Conservation (phyloP, 192 early-diverging fungal species). For the Haplosporangium gracile region DNA sequence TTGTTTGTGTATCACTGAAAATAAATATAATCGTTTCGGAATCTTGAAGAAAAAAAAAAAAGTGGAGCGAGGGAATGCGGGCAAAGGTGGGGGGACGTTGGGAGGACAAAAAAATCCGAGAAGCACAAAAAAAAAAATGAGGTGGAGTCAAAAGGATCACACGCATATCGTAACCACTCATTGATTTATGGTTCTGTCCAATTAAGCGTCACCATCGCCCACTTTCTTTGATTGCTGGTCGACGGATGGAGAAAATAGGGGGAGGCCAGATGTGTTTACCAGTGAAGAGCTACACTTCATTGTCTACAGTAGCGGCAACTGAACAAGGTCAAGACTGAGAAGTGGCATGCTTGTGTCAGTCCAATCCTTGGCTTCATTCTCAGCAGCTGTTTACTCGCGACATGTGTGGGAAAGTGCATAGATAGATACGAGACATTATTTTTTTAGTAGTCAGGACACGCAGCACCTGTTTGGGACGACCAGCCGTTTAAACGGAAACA, state of each 20-base stretch:
- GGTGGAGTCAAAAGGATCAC: neutral
- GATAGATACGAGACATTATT: neutral
- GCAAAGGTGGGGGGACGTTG: neutral
- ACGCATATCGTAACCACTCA: neutral
- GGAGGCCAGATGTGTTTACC: neutral
- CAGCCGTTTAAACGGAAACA: neutral
- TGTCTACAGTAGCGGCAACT: too few species aligned
- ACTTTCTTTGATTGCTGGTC: neutral
- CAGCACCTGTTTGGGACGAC: neutral
- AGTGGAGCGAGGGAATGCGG: neutral
- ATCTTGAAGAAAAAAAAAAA: neutral
- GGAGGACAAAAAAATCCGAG: neutral
- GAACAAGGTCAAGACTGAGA: too few species aligned
- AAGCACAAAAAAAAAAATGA: neutral
- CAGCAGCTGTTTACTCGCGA: neutral
- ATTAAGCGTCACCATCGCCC: neutral
- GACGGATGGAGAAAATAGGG: neutral
- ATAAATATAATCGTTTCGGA: neutral
- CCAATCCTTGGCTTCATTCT: neutral
- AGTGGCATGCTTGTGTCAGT: too few species aligned
- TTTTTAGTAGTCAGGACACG: neutral
- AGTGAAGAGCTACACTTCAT: too few species aligned
- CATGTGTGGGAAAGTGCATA: neutral
- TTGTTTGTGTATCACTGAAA: neutral
- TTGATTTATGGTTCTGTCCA: neutral